Evolutionary conservation across 768 basidiomycete species (phyloP).

Genomic region (Boletus eberwhitei): DNA sequence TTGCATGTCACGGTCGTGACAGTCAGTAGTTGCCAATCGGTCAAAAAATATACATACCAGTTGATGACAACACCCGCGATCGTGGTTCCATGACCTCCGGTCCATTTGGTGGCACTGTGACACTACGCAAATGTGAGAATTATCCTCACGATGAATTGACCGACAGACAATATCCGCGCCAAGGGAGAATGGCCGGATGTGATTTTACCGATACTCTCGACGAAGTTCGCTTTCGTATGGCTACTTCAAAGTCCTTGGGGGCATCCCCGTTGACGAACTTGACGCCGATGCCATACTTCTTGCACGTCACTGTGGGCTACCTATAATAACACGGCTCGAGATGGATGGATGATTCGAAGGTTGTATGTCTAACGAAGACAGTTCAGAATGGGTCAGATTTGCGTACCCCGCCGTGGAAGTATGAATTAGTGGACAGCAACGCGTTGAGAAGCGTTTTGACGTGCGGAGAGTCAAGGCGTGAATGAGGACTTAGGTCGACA

Average conservation of each 20-base stretch:
- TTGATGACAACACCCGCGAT: conserved; percentile 64
- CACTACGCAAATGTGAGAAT: conserved; percentile 35
- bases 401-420: conserved; percentile 58
- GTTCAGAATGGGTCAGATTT: not conserved
- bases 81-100: conserved; percentile 64
- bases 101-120: conserved; percentile 68
- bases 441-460: not conserved
- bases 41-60: conserved; percentile 35
- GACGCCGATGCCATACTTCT: conserved; percentile 50
- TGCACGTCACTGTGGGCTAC: conserved; percentile 42
- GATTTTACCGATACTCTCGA: conserved; percentile 57
- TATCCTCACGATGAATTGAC: conserved; percentile 2
- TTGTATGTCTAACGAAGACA: conserved; percentile 48
- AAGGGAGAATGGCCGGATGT: too few relatives aligned
- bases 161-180: too few relatives aligned
- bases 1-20: conserved; percentile 36
- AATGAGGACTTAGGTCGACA: conserved; percentile 45
- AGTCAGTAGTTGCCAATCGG: not conserved
- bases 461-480: not conserved
- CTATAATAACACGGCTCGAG: not conserved
- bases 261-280: conserved; percentile 52
- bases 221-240: conserved; percentile 60
- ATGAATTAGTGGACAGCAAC: conserved; percentile 41
- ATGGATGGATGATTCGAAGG: conserved; percentile 22
- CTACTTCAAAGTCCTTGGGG: conserved; percentile 45